Base-by-base conservation (phyloP, 495 filamentous ascomycete species). In the Hypomontagnella submonticulosa region DNA sequence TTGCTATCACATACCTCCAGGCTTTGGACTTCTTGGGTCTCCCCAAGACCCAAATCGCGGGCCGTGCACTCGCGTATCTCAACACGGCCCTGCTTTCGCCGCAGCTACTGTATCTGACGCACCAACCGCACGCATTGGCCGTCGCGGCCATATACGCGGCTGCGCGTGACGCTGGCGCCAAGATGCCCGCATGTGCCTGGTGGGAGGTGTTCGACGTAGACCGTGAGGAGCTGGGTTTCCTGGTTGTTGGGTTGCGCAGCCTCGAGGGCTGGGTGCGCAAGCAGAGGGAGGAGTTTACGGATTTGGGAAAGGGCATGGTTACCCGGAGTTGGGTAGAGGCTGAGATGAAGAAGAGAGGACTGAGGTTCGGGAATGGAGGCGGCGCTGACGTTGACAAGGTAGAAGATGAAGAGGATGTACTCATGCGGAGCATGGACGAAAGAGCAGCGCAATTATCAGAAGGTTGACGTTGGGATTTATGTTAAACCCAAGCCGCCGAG, bases 141-240 rank as follows among this genome's bases (percentile, higher is more conserved):
- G 90, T 92, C 4, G 92, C 93, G 11, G 90, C 93, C 3, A 88
- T 96, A 13, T 99, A 98, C 73, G 84, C 93, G 13, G 91, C 93
- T 7, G 88, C 92, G n/a, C 84, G 90, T 19, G 93, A 98, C 56
- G 73, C 87, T 2, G 88, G 82, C 0, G 84, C 89, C 27, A 92
- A 90, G 73, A 81, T 98, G 75, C 90, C 94, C 2, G 88, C 88
- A 48, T 82, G 79, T 19, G 89, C 92, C 49, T 99, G 95, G 95
- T 99, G 95, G 95, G 93, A 96, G 77, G 90, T 97, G 0, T 98
- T 99, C 75, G 95, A 99, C 79, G 91, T 93, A n/a, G 94, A 97
- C 48, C 82, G 96, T 16, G 95, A 99, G 81, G 93, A 97, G 73
- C 79, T 98, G 46, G 95, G 95, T 3, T 98, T 98, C 69, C 70